Percentiles rank a stretch among this genome's conserved stretches.
Conservation (phyloP, 116 monocot genomes). For the Iris pallida region DNA sequence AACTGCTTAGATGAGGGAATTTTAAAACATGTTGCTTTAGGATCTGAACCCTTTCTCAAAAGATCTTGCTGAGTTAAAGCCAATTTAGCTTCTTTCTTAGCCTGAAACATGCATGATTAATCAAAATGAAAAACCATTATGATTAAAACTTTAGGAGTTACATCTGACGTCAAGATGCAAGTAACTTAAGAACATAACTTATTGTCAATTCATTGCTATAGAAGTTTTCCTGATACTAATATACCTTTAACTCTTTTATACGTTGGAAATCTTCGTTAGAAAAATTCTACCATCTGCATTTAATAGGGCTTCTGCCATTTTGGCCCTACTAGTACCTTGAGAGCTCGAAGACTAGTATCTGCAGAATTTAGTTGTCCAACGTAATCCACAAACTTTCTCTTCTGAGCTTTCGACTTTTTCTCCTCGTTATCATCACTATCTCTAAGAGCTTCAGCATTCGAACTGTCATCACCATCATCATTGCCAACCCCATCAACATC, state of each 20-base stretch:
- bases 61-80: constrained; percentile 70
- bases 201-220: too few species aligned
- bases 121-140: neutral
- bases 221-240: too few species aligned
- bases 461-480: constrained; percentile 8
- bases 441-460: too few species aligned
- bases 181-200: neutral
- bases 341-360: constrained; percentile 65
- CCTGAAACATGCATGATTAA: constrained; percentile 36
- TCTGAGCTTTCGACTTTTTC: constrained; percentile 23
- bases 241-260: constrained; percentile 86
- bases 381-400: constrained; percentile 54
- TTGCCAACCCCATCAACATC: too few species aligned
- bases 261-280: constrained; percentile 91
- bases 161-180: neutral
- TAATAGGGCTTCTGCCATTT: constrained; percentile 15
- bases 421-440: constrained; percentile 13
- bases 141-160: too few species aligned
- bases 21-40: constrained; percentile 30
- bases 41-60: too few species aligned
- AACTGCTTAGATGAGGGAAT: constrained; percentile 78
- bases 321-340: constrained; percentile 63
- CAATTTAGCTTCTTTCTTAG: constrained; percentile 61
- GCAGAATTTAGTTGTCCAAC: constrained; percentile 42
- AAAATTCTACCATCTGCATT: too few species aligned